These are phyloP conservation scores for Lepraria neglecta DNA, from an alignment of 495 filamentous ascomycete species.

Conservation along the genomic window DNA sequence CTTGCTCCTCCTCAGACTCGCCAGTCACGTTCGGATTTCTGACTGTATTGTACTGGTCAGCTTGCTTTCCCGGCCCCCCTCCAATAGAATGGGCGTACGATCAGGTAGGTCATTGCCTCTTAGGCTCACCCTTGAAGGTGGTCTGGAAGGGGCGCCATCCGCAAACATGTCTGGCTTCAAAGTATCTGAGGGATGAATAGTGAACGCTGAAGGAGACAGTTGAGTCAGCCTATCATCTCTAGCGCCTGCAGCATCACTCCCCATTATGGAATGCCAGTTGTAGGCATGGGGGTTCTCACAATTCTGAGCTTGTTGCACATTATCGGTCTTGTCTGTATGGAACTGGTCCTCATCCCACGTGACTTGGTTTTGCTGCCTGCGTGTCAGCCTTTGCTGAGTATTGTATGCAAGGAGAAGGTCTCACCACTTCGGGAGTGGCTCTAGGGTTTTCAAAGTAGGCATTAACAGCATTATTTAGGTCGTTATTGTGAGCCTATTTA, in stretches of 20 bases:
- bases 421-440: conserved; percentile 33
- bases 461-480: conserved; percentile 47
- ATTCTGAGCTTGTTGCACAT: not conserved
- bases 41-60: conserved; percentile 39
- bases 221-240: conserved; percentile 9
- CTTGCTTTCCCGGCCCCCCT: conserved; percentile 32
- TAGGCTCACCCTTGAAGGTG: conserved; percentile 59
- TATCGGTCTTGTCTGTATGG: conserved; percentile 23
- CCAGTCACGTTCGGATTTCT: conserved; percentile 40
- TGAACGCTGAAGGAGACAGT: conserved; percentile 19
- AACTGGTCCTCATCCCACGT: conserved; percentile 26
- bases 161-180: conserved; percentile 25
- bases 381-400: not conserved
- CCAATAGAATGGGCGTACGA: not conserved
- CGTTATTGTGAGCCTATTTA: conserved; percentile 42
- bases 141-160: conserved; percentile 49
- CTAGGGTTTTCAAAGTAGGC: conserved; percentile 48
- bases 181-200: conserved; percentile 22
- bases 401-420: not conserved
- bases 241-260: conserved; percentile 5
- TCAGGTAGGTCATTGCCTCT: conserved; percentile 9
- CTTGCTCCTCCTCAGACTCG: conserved; percentile 51
- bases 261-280: not conserved
- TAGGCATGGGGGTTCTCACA: no score
- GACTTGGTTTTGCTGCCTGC: conserved; percentile 14